Conservation (phyloP, 345 rosid species). For the Barbarea vulgaris region DNA sequence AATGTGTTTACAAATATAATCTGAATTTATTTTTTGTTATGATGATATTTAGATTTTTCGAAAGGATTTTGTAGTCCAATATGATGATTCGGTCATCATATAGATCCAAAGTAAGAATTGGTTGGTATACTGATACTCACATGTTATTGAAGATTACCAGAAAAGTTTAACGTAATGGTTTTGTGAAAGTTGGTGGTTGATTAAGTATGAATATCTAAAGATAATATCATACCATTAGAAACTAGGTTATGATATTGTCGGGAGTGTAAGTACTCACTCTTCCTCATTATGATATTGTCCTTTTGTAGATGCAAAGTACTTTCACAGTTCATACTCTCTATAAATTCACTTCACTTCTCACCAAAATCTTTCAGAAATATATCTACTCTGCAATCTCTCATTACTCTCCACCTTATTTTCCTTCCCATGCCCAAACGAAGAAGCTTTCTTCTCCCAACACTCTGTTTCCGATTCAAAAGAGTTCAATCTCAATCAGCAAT, state of each 20-base stretch:
- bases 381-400: constrained; percentile 1
- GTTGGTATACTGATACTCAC: constrained; percentile 9
- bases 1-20: neutral
- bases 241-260: constrained; percentile 11
- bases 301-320: constrained; percentile 6
- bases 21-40: neutral
- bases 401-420: neutral
- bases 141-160: constrained; percentile 1
- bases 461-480: constrained; percentile 2
- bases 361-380: constrained; percentile 11
- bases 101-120: neutral
- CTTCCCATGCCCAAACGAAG: constrained; percentile 30
- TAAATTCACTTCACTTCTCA: constrained; percentile 24
- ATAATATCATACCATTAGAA: neutral
- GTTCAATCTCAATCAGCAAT: constrained; percentile 10
- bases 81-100: neutral
- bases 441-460: constrained; percentile 16
- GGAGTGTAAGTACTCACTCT: constrained; percentile 1
- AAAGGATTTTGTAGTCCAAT: neutral
- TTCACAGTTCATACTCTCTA: constrained; percentile 4
- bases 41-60: neutral
- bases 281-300: constrained; percentile 11
- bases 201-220: neutral
- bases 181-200: constrained; percentile 13
- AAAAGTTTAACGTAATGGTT: neutral